Conservation (phyloP, 225 moss, liverwort and hornwort genomes). For the Polytrichum formosum region DNA sequence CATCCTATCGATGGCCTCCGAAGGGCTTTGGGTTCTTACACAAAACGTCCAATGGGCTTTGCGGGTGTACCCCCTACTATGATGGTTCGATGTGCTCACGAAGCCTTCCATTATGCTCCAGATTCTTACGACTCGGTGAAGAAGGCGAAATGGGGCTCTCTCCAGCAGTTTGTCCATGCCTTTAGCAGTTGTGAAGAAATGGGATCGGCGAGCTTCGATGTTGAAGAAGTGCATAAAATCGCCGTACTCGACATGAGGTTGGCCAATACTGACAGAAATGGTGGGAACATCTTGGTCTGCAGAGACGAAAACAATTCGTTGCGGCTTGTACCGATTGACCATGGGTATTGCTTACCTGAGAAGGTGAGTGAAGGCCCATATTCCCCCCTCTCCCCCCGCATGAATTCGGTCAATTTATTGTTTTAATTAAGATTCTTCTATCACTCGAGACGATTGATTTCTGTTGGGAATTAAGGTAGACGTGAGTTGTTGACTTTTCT, state of each 20-base stretch:
- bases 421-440: no score
- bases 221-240: slow-evolving; percentile 92
- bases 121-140: slow-evolving; percentile 33
- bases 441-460: no score
- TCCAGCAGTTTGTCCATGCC: slow-evolving; percentile 82
- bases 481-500: no score
- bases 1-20: slow-evolving; percentile 65
- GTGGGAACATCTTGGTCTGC: slow-evolving; percentile 80
- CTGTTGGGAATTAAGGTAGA: no score
- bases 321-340: slow-evolving; percentile 88
- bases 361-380: slow-evolving; percentile 38
- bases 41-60: slow-evolving; percentile 49
- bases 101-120: slow-evolving; percentile 54
- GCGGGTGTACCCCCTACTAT: slow-evolving; percentile 88
- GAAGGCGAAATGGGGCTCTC: slow-evolving; percentile 67
- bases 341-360: slow-evolving; percentile 85
- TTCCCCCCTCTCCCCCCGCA: no score
- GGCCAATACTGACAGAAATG: slow-evolving; percentile 87
- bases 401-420: no score
- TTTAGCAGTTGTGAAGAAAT: slow-evolving; percentile 90
- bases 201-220: slow-evolving; percentile 69
- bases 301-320: slow-evolving; percentile 48
- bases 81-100: slow-evolving; percentile 82
- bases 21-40: slow-evolving; percentile 11
- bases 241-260: slow-evolving; percentile 91